Base-by-base conservation (phyloP, 768 basidiomycete genomes). In the Pisolithus orientalis region DNA sequence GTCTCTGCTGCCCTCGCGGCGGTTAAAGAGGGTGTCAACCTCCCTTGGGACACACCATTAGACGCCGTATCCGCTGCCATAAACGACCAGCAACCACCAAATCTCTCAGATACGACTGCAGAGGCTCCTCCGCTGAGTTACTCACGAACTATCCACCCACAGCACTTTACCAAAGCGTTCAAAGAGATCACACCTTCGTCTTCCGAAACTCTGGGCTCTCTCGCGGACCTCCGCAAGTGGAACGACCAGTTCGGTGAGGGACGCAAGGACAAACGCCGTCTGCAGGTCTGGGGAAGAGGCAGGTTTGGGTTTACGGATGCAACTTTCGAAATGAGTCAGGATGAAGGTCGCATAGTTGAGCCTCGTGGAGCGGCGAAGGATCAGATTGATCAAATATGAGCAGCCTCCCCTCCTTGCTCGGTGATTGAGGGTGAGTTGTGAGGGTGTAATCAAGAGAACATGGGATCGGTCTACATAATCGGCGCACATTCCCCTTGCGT, bases 171-270 rank as follows among this genome's bases (percentile, higher is more conserved):
- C 21, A 85, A 88, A 62, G 94, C 94, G 0, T 74, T 96, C 53
- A 84, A 80, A 58, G 93, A 97, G 68, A 94, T 95, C 57, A 86
- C 87, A 2, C 90, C 94, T 11, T 94, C 91, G 0, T 85, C 84
- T 5, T 93, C 92, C 3, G 94, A 95, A 68, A 75, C 80, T 11
- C 70, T 89, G 3, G 88, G 87, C 45, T 87, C 80, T 46, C 79
- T 91, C 32, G 71, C 83, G 1, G 87, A 87, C 52, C 72, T 93
- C 42, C 79, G 85, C 42, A 87, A 85, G 70, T 94, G 91, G 91
- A 94, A 95, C 55, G 88, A 94, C 44, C 89, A 94, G 65, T 94
- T 93, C 67, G 94, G 94, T 25, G 93, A 95, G 66, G 92, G 91
- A 5, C 72, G 80, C 16, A 79, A 74, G 56, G 80, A 85, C 37